phyloP scores from a whole-genome alignment of 2,329 filamentous ascomycete species.

The Byssoonygena ceratinophila region DNA sequence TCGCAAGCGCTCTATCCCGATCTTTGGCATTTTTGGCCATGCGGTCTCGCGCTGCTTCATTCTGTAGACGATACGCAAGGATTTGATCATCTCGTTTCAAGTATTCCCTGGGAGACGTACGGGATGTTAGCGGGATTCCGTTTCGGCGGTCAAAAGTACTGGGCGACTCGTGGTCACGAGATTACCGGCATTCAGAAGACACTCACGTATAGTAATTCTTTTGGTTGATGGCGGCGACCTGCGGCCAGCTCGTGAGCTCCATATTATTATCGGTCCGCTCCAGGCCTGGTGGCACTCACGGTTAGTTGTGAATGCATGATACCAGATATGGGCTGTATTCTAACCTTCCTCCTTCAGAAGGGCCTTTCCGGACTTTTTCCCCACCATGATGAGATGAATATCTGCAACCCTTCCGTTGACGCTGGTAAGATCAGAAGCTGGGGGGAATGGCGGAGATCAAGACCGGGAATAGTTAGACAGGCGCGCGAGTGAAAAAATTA shows the following conservation, averaged over 20 bases:
- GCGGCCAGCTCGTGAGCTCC: constrained; percentile 88
- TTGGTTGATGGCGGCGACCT: constrained; percentile 89
- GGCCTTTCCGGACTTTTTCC: constrained; percentile 55
- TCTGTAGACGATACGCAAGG: constrained; percentile 74
- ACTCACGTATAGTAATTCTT: constrained; percentile 97
- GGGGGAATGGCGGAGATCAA: neutral
- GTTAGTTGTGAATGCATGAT: constrained; percentile 7
- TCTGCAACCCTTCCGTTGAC: neutral
- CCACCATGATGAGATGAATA: constrained; percentile 42
- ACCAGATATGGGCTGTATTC: constrained; percentile 13
- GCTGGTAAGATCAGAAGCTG: neutral
- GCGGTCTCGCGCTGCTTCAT: constrained; percentile 72
- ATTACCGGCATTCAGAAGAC: neutral
- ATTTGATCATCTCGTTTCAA: constrained; percentile 97
- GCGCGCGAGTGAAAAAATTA: too few species aligned
- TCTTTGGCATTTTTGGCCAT: constrained; percentile 82
- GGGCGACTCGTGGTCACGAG: neutral
- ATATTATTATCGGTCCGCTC: constrained; percentile 98
- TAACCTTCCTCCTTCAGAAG: constrained; percentile 50
- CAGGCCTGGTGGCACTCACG: constrained; percentile 52
- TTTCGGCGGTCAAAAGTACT: neutral
- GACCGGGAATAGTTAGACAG: too few species aligned
- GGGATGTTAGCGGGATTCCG: neutral
- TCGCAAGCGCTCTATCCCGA: constrained; percentile 70
- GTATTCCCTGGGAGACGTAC: constrained; percentile 58